Percentiles rank a stretch among this genome's conserved stretches.
phyloP scores from a whole-genome alignment of 441 rosid genomes.

The Viola pubescens region DNA sequence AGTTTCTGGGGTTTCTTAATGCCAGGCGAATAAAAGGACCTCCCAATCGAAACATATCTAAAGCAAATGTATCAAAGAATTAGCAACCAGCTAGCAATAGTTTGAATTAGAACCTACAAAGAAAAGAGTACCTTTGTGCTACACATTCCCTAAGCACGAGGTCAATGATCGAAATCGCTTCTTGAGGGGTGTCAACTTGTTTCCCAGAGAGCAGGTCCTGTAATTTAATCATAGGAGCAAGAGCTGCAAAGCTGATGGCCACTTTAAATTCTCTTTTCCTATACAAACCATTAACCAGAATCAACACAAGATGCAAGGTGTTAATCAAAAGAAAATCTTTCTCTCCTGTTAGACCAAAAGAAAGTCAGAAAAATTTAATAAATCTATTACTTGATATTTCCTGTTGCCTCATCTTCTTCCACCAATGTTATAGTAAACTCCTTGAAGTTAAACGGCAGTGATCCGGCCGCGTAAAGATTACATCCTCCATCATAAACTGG shows the following conservation, averaged over 20 bases:
- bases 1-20: constrained; percentile 27
- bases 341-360: no score
- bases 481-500: constrained; percentile 47
- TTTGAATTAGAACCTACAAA: neutral
- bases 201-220: constrained; percentile 33
- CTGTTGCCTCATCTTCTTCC: constrained; percentile 27
- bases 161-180: constrained; percentile 35
- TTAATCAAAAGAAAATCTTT: no score
- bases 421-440: constrained; percentile 27
- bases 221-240: constrained; percentile 32
- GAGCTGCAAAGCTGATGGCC: constrained; percentile 33
- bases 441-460: constrained; percentile 36
- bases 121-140: constrained; percentile 27
- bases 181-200: constrained; percentile 40
- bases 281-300: no score
- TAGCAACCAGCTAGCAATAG: neutral
- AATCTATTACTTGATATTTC: constrained; percentile 8
- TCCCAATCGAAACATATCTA: constrained; percentile 37
- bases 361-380: no score
- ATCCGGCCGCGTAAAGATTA: constrained; percentile 39
- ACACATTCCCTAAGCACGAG: constrained; percentile 34
- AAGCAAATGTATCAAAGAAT: neutral
- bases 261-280: constrained; percentile 35
- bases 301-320: constrained; percentile 7
- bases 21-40: constrained; percentile 36